Evolutionary conservation across 345 rosid genomes (phyloP).

Genomic region (Camelina hispida): DNA sequence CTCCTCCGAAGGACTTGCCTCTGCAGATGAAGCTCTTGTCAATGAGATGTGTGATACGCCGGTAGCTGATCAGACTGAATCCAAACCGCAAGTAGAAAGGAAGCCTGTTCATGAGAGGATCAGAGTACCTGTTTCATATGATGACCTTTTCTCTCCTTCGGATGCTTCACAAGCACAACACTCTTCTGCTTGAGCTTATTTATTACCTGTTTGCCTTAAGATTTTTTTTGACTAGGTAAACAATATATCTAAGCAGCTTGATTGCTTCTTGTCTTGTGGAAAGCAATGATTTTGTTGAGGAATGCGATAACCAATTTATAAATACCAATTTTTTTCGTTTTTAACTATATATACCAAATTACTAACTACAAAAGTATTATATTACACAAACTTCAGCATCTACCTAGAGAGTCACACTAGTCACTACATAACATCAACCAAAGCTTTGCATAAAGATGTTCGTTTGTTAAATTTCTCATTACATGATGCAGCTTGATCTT

Average conservation of each 20-base stretch:
- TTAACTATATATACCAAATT: neutral
- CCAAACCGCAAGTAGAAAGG: conserved; percentile 47
- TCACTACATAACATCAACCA: conserved; percentile 25
- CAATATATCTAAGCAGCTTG: conserved; percentile 29
- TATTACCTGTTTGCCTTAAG: conserved; percentile 29
- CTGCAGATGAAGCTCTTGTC: conserved; percentile 41
- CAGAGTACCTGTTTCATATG: conserved; percentile 86
- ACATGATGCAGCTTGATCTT: conserved; percentile 24
- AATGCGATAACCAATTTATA: conserved; percentile 21
- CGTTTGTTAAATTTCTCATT: conserved; percentile 12
- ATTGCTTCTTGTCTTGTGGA: conserved; percentile 35
- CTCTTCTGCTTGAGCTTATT: conserved; percentile 34
- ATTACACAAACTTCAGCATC: neutral
- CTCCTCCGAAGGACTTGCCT: conserved; percentile 42
- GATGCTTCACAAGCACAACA: conserved; percentile 40
- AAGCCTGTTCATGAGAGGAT: conserved; percentile 76
- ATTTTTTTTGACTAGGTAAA: conserved; percentile 31
- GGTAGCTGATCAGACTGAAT: conserved; percentile 41
- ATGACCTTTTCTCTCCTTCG: conserved; percentile 55
- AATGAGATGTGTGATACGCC: conserved; percentile 34
- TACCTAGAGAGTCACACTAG: neutral
- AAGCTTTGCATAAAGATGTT: neutral
- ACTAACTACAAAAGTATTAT: neutral
- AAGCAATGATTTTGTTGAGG: conserved; percentile 33
- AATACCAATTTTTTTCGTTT: neutral